Percentiles rank a stretch among this genome's conserved stretches.
Evolutionary conservation across 108 stramenopile species (phyloP).

Genomic region (Cyclotella atomus): DNA sequence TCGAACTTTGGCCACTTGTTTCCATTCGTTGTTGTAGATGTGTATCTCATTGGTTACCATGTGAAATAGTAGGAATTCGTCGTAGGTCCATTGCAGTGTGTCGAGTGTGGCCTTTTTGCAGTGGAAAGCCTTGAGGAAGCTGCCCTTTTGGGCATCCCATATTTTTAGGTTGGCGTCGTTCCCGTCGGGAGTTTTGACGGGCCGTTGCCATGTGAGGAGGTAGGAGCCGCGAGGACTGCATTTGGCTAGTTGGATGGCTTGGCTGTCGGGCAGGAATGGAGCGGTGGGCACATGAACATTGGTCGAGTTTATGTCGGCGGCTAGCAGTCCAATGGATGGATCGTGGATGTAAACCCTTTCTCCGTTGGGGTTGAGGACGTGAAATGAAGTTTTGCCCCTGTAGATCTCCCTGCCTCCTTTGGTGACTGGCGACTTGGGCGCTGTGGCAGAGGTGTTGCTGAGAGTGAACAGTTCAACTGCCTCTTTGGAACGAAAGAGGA

Average conservation of each 20-base stretch:
- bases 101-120: conserved; percentile 81
- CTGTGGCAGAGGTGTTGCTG: conserved; percentile 20
- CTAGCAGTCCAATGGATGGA: conserved; percentile 61
- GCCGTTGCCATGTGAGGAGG: conserved; percentile 87
- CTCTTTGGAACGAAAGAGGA: conserved; percentile 78
- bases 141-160: conserved; percentile 66
- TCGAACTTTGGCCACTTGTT: conserved; percentile 54
- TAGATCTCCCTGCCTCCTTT: conserved; percentile 52
- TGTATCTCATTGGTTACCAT: conserved; percentile 79
- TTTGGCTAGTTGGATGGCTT: conserved; percentile 68
- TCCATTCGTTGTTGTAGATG: conserved; percentile 47
- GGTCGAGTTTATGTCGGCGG: conserved; percentile 29
- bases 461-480: conserved; percentile 69
- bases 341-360: conserved; percentile 58
- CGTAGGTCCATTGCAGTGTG: conserved; percentile 89
- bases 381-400: conserved; percentile 61
- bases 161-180: conserved; percentile 75
- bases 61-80: conserved; percentile 79
- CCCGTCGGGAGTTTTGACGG: neutral
- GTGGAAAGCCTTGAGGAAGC: conserved; percentile 61
- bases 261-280: conserved; percentile 50
- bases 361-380: conserved; percentile 56
- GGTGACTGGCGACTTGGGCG: neutral
- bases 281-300: neutral
- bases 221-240: conserved; percentile 83